Percentiles rank a stretch among this genome's conserved stretches.
Evolutionary conservation across 352 stramenopile species (phyloP).

Genomic region (Pythium rishiriense): DNA sequence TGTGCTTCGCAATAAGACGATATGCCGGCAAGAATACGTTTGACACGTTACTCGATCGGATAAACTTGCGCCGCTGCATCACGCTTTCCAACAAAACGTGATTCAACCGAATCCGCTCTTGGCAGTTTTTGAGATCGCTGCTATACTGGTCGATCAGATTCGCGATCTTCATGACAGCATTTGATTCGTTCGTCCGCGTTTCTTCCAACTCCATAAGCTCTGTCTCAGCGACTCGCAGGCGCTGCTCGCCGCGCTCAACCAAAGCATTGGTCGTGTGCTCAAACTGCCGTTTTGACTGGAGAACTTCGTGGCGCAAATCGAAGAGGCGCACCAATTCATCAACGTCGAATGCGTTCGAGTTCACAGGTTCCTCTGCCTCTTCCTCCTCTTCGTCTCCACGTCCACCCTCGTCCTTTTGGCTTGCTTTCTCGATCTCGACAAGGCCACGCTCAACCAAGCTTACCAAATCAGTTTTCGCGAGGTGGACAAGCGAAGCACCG

Average conservation of each 20-base stretch:
- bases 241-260: slow-evolving; percentile 54
- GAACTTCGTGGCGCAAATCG: slow-evolving; percentile 71
- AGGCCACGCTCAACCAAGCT: slow-evolving; percentile 63
- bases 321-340: slow-evolving; percentile 72
- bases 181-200: slow-evolving; percentile 38
- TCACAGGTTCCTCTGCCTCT: slow-evolving; percentile 2
- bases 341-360: slow-evolving; percentile 48
- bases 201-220: slow-evolving; percentile 70
- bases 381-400: slow-evolving; percentile 22
- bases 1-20: slow-evolving; percentile 60
- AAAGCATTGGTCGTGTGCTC: slow-evolving; percentile 56
- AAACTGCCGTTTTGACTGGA: slow-evolving; percentile 69
- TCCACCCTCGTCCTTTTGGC: slow-evolving; percentile 30
- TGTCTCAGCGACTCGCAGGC: slow-evolving; percentile 47
- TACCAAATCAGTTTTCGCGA: slow-evolving; percentile 69
- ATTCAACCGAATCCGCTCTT: slow-evolving; percentile 55
- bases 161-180: slow-evolving; percentile 48
- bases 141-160: slow-evolving; percentile 59
- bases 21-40: slow-evolving; percentile 71
- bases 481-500: slow-evolving; percentile 67
- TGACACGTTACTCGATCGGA: slow-evolving; percentile 63
- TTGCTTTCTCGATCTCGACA: slow-evolving; percentile 45
- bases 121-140: slow-evolving; percentile 48
- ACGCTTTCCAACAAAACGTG: slow-evolving; percentile 68
- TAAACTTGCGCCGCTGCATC: slow-evolving; percentile 60